A percentile compares a stretch with the other conserved stretches of the same genome.
These are phyloP conservation scores for Phytophthora cajani DNA, from an alignment of 352 stramenopile species.

Conservation along the genomic window DNA sequence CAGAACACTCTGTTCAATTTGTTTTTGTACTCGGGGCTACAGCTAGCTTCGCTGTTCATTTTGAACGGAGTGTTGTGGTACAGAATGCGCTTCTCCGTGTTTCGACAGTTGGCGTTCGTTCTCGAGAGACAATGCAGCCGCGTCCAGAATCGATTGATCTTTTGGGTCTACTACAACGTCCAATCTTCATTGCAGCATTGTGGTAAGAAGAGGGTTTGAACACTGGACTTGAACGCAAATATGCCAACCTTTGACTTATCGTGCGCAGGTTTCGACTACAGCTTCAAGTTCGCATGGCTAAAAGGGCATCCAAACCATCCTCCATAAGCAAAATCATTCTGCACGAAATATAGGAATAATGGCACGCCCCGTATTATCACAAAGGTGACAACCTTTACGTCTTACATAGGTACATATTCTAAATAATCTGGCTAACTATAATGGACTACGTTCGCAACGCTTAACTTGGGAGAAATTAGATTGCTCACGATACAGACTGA, in stretches of 20 bases:
- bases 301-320: background rate
- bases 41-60: constrained; percentile 42
- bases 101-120: constrained; percentile 47
- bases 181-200: constrained; percentile 36
- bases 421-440: background rate
- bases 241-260: background rate
- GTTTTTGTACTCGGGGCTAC: constrained; percentile 36
- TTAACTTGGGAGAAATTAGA: background rate
- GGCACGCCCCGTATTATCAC: no score
- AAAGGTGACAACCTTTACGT: no score
- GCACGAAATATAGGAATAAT: background rate
- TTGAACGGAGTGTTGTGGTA: constrained; percentile 24
- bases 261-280: background rate
- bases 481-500: background rate
- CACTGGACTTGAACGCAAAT: background rate
- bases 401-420: no score
- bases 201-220: constrained; percentile 10
- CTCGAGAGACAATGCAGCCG: constrained; percentile 34
- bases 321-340: background rate
- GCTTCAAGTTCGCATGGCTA: constrained; percentile 29
- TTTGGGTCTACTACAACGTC: constrained; percentile 45
- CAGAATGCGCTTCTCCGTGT: constrained; percentile 29
- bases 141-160: constrained; percentile 41
- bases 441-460: background rate
- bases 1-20: constrained; percentile 21